These are phyloP conservation scores for Trichocomaceae sp. DNA, from an alignment of 2,329 filamentous ascomycete genomes.

Conservation along the genomic window DNA sequence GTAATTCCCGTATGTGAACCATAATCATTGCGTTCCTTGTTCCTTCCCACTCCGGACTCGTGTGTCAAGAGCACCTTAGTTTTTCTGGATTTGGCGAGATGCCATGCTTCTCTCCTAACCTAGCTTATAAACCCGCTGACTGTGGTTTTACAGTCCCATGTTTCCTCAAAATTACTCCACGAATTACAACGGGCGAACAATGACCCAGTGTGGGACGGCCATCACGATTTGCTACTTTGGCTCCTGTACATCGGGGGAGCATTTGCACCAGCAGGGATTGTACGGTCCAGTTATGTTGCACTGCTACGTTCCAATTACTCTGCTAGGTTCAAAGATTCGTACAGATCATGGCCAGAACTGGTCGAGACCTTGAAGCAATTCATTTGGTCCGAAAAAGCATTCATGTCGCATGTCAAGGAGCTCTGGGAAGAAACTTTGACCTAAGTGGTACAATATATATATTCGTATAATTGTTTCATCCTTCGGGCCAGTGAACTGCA, in stretches of 20 bases:
- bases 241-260: constrained; percentile 34
- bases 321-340: constrained; percentile 15
- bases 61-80: not conserved
- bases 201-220: constrained; percentile 28
- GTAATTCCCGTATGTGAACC: constrained; percentile 39
- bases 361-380: constrained; percentile 29
- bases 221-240: constrained; percentile 32
- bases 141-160: constrained; percentile 2
- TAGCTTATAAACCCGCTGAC: not conserved
- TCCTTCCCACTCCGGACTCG: too few species aligned
- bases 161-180: constrained; percentile 26
- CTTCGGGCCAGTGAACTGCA: too few species aligned
- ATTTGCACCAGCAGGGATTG: constrained; percentile 27
- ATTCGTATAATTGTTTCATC: not conserved
- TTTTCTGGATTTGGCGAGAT: constrained; percentile 11
- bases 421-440: constrained; percentile 25
- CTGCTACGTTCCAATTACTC: constrained; percentile 18
- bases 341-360: constrained; percentile 28
- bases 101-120: not conserved
- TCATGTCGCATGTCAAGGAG: constrained; percentile 22
- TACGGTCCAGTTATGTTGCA: constrained; percentile 24
- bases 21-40: not conserved
- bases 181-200: constrained; percentile 25
- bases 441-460: not conserved
- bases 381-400: constrained; percentile 38